These are phyloP conservation scores for Scutellaria minor DNA, from an alignment of 257 asterid genomes.

Conservation along the genomic window DNA sequence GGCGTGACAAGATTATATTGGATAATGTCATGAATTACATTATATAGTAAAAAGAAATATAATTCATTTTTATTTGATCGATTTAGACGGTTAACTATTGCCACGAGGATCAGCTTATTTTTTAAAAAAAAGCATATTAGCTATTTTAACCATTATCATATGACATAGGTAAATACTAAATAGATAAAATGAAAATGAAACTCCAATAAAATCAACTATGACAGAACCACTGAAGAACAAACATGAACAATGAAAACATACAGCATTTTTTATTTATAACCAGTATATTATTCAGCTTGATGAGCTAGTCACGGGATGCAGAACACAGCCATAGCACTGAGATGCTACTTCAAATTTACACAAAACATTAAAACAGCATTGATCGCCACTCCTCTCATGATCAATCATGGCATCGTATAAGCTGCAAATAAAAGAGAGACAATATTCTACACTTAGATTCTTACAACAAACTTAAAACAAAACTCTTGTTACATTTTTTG, in stretches of 20 bases:
- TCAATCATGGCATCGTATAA: slow-evolving; percentile 27
- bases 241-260: background rate
- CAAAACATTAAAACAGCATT: background rate
- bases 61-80: no score
- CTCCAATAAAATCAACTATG: no score
- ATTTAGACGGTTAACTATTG: no score
- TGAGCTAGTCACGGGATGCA: background rate
- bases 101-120: no score
- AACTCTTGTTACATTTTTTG: no score
- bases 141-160: no score
- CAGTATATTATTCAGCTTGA: background rate
- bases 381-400: background rate
- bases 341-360: slow-evolving; percentile 6
- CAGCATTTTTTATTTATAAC: background rate
- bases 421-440: slow-evolving; percentile 19
- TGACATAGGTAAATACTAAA: background rate
- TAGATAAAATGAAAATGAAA: background rate
- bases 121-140: no score
- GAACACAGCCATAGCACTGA: background rate
- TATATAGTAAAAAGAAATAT: no score
- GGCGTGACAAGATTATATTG: no score
- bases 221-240: background rate
- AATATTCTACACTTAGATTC: no score
- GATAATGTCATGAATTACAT: no score
- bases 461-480: no score